phyloP scores from a whole-genome alignment of 2,329 filamentous ascomycete genomes.

The Thermoascus crustaceus region DNA sequence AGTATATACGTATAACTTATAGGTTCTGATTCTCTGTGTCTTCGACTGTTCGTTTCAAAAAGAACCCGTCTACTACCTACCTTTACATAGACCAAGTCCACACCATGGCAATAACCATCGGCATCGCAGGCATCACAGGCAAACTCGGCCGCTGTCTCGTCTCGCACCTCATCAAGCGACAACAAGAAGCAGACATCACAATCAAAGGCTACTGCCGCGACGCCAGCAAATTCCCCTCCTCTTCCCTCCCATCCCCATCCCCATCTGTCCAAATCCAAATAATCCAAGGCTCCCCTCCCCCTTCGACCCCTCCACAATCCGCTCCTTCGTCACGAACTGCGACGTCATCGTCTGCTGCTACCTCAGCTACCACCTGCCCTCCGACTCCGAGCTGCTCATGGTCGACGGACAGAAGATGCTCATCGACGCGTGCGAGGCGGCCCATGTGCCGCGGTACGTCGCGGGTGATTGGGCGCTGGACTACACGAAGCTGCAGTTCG shows the following conservation, averaged over 20 bases:
- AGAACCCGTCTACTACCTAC: too few species aligned
- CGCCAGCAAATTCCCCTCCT: conserved; percentile 17
- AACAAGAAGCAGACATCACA: conserved; percentile 10
- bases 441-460: conserved; percentile 31
- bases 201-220: conserved; percentile 24
- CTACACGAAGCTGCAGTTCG: conserved; percentile 31
- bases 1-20: too few species aligned
- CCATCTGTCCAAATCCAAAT: conserved; percentile 13
- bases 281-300: conserved; percentile 18
- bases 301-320: conserved; percentile 17
- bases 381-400: conserved; percentile 33
- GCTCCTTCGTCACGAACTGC: conserved; percentile 20
- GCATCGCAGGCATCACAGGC: conserved; percentile 27
- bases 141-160: conserved; percentile 25
- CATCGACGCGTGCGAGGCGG: conserved; percentile 32
- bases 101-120: too few species aligned
- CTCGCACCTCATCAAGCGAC: conserved; percentile 19
- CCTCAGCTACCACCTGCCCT: too few species aligned
- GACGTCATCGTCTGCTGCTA: conserved; percentile 36
- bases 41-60: too few species aligned
- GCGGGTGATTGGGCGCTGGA: conserved; percentile 37
- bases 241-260: conserved; percentile 9
- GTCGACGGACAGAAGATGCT: conserved; percentile 34
- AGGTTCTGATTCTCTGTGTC: too few species aligned
- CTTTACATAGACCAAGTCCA: too few species aligned